These are phyloP conservation scores for Rhytidhysteron rufulum DNA, from an alignment of 2,329 filamentous ascomycete genomes.

Conservation along the genomic window DNA sequence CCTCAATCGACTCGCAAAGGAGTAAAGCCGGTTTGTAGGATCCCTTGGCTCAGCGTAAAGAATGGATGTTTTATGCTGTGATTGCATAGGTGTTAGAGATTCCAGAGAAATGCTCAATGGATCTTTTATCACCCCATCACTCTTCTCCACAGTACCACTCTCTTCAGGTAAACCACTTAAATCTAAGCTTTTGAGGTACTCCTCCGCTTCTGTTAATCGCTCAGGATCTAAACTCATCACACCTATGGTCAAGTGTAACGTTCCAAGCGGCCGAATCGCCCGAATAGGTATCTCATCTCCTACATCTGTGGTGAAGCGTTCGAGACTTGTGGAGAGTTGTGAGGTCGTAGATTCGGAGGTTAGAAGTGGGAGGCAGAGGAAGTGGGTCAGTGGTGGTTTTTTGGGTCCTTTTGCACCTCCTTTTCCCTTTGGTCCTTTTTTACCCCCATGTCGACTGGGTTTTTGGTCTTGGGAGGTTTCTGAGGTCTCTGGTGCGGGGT, in stretches of 20 bases:
- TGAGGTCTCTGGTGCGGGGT: not conserved
- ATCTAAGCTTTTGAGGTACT: conserved; percentile 42
- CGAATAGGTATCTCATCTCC: conserved; percentile 50
- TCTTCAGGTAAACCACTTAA: conserved; percentile 26
- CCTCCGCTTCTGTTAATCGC: conserved; percentile 43
- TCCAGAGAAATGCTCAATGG: conserved; percentile 43
- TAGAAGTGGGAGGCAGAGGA: conserved; percentile 71
- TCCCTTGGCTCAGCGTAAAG: conserved; percentile 64
- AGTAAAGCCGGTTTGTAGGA: conserved; percentile 46
- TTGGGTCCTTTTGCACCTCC: conserved; percentile 15
- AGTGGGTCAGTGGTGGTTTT: conserved; percentile 62
- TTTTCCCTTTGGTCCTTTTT: too few relatives aligned
- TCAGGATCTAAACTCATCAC: conserved; percentile 73
- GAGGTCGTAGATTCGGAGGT: conserved; percentile 56
- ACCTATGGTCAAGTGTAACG: conserved; percentile 81
- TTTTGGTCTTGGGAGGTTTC: too few relatives aligned
- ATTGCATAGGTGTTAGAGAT: conserved; percentile 59
- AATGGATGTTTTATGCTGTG: conserved; percentile 54
- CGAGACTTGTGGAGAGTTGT: conserved; percentile 62
- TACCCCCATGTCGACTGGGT: too few relatives aligned
- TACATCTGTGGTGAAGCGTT: conserved; percentile 59
- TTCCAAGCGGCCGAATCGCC: conserved; percentile 72
- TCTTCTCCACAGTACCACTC: not conserved
- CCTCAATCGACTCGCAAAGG: conserved; percentile 57
- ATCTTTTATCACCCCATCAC: conserved; percentile 1